Conservation (phyloP, 2,329 filamentous ascomycete species). For the Ophiostoma himal-ulmi region DNA sequence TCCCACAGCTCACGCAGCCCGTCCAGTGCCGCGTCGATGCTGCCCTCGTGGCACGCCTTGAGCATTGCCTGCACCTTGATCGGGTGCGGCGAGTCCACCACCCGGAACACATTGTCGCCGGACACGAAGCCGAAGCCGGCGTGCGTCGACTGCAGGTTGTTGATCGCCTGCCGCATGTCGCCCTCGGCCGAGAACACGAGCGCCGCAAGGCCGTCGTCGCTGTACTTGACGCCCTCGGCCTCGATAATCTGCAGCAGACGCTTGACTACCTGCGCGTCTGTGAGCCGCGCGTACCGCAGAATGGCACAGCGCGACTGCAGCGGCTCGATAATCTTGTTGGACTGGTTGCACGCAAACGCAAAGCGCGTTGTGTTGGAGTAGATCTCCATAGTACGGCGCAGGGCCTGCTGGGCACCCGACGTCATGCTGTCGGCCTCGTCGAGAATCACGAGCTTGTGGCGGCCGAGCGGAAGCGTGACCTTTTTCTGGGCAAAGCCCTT, state of each 20-base stretch:
- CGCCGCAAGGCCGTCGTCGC: constrained; percentile 90
- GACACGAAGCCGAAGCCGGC: constrained; percentile 96
- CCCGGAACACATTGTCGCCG: constrained; percentile 95
- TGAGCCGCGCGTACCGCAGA: constrained; percentile 84
- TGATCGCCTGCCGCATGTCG: constrained; percentile 98
- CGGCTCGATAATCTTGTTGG: constrained; percentile 99
- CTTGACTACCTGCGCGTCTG: constrained; percentile 87
- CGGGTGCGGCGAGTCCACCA: constrained; percentile 93
- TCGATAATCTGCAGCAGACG: constrained; percentile 86
- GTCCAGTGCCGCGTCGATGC: constrained; percentile 81
- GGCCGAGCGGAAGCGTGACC: constrained; percentile 81
- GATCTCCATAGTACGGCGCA: constrained; percentile 96
- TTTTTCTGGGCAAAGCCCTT: constrained; percentile 99
- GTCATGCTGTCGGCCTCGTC: constrained; percentile 99
- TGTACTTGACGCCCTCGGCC: constrained; percentile 83
- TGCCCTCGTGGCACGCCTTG: constrained; percentile 90
- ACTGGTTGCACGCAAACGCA: constrained; percentile 97
- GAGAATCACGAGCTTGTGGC: constrained; percentile 94
- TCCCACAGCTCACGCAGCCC: constrained; percentile 86
- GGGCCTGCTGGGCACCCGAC: constrained; percentile 87
- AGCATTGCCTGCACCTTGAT: constrained; percentile 99
- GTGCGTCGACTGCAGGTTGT: constrained; percentile 89
- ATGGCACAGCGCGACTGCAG: constrained; percentile 95
- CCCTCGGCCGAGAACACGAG: constrained; percentile 95
- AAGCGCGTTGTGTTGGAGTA: constrained; percentile 95